Evolutionary conservation across 768 basidiomycete species (phyloP), one percentile per base, ranked within the genome.

Genomic region (Boletus rubroflammeus): DNA sequence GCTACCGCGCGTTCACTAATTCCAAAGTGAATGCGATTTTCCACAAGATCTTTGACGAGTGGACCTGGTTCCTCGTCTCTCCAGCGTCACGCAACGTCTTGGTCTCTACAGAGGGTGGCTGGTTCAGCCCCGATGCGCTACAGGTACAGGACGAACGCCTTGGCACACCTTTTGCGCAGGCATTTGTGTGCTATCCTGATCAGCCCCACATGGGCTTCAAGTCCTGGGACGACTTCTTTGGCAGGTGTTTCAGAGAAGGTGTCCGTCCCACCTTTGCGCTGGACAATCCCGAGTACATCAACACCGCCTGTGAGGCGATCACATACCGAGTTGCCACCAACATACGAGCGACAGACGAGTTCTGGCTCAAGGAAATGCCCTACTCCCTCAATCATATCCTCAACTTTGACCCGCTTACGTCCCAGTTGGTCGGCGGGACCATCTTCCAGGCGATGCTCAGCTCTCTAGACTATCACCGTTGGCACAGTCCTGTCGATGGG

Each of bases 331-430:
- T 79, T 39, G 66, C 64, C 2, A 25, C 36, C 26, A 58, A 78
- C 47, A 74, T 81, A 60, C 63, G 13, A 6, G 46, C 23, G 3
- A 62, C 63, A 7, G 81, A 82, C 49, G 54, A 61, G 38, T 85
- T 86, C 67, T 85, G 82, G 82, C 60, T 85, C 66, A 85, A 86
- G 63, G 80, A 75, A 0, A 72, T 83, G 62, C 76, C 79, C 0
- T 87, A 86, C 65, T 85, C 83, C 8, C 8, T 86, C 43, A 31
- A 63, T 7, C 76, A 84, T 61, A 79, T 84, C 69, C 77, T 86
- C 32, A 64, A 74, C 47, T 64, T 73, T 36, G 75, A 82, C 55
- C 60, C 71, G 2, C 62, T 67, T 50, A 67, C 76, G 0, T 52
- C 72, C 1, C 65, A 74, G 21, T 80, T 84, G 54, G 69, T 75